Conservation (phyloP, 202 grass and related monocot species). For the Hordeum pubiflorum region DNA sequence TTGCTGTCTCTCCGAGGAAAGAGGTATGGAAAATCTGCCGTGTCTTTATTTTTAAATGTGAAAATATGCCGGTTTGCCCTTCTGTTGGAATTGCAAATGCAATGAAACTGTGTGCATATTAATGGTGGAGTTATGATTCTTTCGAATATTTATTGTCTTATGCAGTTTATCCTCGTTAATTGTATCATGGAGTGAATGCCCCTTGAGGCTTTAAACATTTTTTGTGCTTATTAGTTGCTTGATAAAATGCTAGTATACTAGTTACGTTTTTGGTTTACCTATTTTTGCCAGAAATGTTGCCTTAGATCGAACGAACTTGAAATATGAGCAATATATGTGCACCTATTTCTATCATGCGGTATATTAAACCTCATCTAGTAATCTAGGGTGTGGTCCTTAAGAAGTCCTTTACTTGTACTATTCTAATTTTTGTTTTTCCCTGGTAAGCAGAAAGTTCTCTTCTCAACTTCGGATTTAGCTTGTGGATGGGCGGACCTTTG, state of each 20-base stretch:
- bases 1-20: background rate
- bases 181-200: background rate
- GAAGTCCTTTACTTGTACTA: background rate
- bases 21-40: background rate
- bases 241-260: no score
- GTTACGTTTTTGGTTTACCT: background rate
- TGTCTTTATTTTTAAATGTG: background rate
- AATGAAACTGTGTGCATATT: background rate
- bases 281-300: background rate
- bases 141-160: background rate
- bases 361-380: background rate
- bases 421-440: background rate
- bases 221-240: background rate
- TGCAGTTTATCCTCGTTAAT: background rate
- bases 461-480: slow-evolving; percentile 16
- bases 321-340: background rate
- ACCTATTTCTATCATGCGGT: background rate
- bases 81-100: background rate
- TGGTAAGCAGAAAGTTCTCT: slow-evolving; percentile 22
- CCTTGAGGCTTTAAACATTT: background rate
- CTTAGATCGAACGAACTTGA: background rate
- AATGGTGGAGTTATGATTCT: background rate
- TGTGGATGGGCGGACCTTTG: slow-evolving; percentile 51
- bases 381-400: background rate
- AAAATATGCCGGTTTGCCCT: background rate